These are phyloP conservation scores for Phytophthora sojae DNA, from an alignment of 352 stramenopile genomes.

Conservation along the genomic window DNA sequence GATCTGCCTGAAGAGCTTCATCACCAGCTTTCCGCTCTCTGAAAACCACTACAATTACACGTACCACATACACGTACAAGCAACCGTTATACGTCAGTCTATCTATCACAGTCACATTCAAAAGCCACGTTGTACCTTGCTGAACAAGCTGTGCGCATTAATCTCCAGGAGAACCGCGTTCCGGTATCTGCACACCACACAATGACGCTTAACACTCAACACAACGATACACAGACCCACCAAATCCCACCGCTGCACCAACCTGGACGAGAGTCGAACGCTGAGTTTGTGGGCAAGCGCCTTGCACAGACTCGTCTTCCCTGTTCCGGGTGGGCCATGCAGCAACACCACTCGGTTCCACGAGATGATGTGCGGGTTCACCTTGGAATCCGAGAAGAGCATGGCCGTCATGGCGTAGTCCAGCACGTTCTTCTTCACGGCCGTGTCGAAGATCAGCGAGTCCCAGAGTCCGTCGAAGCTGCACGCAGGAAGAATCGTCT, in stretches of 20 bases:
- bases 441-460: constrained; percentile 85
- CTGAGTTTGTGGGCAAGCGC: constrained; percentile 93
- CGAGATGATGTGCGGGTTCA: constrained; percentile 91
- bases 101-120: not conserved
- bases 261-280: constrained; percentile 84
- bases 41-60: constrained; percentile 89
- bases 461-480: constrained; percentile 83
- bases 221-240: not conserved
- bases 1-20: constrained; percentile 93
- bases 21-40: constrained; percentile 94
- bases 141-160: constrained; percentile 94
- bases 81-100: not conserved
- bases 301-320: constrained; percentile 94
- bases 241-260: constrained; percentile 2
- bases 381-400: constrained; percentile 87
- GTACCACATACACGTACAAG: not conserved
- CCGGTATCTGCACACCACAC: constrained; percentile 45
- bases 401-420: constrained; percentile 92
- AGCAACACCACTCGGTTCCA: constrained; percentile 94
- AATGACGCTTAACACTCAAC: not conserved
- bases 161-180: constrained; percentile 91
- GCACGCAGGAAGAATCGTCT: constrained; percentile 69
- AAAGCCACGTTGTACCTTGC: constrained; percentile 49
- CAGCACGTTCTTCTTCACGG: constrained; percentile 84
- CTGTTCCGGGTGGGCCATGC: constrained; percentile 93